Base-by-base conservation (phyloP, 768 basidiomycete species). In the Chalciporus sphaerocephalus region DNA sequence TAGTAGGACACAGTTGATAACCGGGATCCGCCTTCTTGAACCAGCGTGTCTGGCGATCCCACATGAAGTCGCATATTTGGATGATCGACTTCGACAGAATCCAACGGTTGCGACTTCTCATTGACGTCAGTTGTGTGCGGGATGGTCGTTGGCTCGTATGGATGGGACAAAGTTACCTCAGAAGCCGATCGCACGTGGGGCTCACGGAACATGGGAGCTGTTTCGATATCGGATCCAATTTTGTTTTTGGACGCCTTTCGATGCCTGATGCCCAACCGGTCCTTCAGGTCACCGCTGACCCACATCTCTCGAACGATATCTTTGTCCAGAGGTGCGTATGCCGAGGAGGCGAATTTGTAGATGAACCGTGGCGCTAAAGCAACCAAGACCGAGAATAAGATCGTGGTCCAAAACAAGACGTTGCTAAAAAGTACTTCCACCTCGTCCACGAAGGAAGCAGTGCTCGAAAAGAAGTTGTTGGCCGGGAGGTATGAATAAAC, bases 281-380 rank as follows among this genome's bases (percentile, higher is more conserved):
- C 88, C 61, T 92, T 92, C 45, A 92, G 73, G 58, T 91, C 81
- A 4, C 90, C 90, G 47, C 64, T 58, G 4, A 92, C 87, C 89
- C 88, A 92, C 79, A 83, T 86, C 71, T 98, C 95, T 22, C 95
- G 83, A 7, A 98, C 74, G 45, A 97, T 83, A 56, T 96, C 89
- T 61, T 82, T 86, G 73, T 98, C 95, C 15, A 83, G 70, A 2
- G 94, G 93, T 38, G 64, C 68, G 57, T 93, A 96, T 1, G 83
- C 76, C 1, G 82, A 73, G 9, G 76, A 71, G 49, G 85, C 59
- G 60, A 79, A 91, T 59, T 90, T 89, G 66, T 81, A 71, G 24
- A 94, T 43, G 71, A 89, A 92, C 13, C 90, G 80, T 0, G 95
- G 95, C 5, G 81, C 89, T 30, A 96, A 74, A 28, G 88, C 84